phyloP scores from a whole-genome alignment of 169 alveolate genomes.

The Eimeria necatrix region DNA sequence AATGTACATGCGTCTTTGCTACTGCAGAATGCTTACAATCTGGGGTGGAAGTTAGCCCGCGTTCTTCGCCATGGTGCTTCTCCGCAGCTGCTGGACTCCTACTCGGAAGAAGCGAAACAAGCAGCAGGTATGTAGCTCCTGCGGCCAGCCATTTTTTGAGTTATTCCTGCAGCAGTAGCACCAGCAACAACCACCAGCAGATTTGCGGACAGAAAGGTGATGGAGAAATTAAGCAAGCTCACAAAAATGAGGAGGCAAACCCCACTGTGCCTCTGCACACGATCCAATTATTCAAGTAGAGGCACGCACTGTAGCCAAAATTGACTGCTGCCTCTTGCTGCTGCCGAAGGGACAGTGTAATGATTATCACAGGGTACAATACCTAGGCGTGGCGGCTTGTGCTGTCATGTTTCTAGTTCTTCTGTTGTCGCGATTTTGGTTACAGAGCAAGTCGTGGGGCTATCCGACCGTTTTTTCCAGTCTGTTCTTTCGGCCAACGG shows the following conservation, averaged over 20 bases:
- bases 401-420: too few relatives aligned
- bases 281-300: too few relatives aligned
- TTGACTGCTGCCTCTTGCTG: background rate
- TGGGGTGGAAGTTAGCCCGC: constrained; percentile 83
- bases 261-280: too few relatives aligned
- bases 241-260: too few relatives aligned
- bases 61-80: constrained; percentile 14
- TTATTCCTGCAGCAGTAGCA: too few relatives aligned
- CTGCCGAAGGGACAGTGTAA: background rate
- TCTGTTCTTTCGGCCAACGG: background rate
- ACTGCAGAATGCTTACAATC: constrained; percentile 83
- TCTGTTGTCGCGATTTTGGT: background rate
- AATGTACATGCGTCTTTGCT: too few relatives aligned
- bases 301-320: too few relatives aligned
- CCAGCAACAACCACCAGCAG: too few relatives aligned
- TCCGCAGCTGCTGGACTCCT: constrained; percentile 27
- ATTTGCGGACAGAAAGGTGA: too few relatives aligned
- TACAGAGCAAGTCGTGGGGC: constrained; percentile 15
- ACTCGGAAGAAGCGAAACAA: constrained; percentile 5
- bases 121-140: background rate
- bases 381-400: too few relatives aligned
- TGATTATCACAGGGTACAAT: background rate
- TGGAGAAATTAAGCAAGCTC: too few relatives aligned
- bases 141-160: too few relatives aligned
- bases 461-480: background rate